Percentiles rank a stretch among this genome's conserved stretches.
These are phyloP conservation scores for Kwoniella bestiolae DNA, from an alignment of 768 basidiomycete genomes.

Conservation along the genomic window DNA sequence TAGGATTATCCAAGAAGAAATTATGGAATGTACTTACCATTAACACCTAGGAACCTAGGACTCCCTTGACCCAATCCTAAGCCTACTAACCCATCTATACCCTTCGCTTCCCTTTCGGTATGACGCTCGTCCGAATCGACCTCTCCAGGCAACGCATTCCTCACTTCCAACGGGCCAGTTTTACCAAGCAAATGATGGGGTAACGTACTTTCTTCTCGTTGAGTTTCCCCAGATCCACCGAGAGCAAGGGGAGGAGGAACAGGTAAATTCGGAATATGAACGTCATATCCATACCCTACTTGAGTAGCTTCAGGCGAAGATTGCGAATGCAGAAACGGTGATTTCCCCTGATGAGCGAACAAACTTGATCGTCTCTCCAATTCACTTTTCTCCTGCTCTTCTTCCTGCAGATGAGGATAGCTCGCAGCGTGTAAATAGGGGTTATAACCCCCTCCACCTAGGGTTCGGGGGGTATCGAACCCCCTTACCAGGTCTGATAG, in stretches of 20 bases:
- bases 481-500: constrained; percentile 22
- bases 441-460: constrained; percentile 15
- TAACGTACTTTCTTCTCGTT: constrained; percentile 5
- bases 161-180: constrained; percentile 38
- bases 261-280: constrained; percentile 6
- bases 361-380: constrained; percentile 8
- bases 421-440: constrained; percentile 1
- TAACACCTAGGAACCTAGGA: constrained; percentile 39
- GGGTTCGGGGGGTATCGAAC: constrained; percentile 4
- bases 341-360: constrained; percentile 9
- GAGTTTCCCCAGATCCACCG: background rate
- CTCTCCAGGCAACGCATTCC: constrained; percentile 42
- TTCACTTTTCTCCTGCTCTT: constrained; percentile 6
- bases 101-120: constrained; percentile 10
- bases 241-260: background rate
- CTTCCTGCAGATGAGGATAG: constrained; percentile 1
- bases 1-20: background rate
- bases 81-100: constrained; percentile 19
- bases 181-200: constrained; percentile 32
- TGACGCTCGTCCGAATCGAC: constrained; percentile 22
- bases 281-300: background rate
- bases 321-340: constrained; percentile 23
- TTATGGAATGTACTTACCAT: constrained; percentile 31
- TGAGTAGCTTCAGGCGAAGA: background rate
- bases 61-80: constrained; percentile 17